Percentiles rank a stretch among this genome's conserved stretches.
phyloP scores from a whole-genome alignment of 2,329 filamentous ascomycete species.

The Talaromyces pinophilus region DNA sequence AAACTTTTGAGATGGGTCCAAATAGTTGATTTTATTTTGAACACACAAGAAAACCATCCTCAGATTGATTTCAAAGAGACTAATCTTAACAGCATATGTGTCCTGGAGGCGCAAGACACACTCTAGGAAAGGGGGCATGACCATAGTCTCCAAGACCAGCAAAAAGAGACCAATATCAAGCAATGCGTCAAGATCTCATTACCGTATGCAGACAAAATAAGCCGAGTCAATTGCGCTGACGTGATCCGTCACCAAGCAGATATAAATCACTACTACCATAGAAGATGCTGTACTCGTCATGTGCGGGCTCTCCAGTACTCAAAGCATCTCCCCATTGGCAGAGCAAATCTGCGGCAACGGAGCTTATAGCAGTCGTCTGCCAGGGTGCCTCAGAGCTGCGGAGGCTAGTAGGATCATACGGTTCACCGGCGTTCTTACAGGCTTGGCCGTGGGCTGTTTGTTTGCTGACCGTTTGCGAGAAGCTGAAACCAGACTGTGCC shows the following conservation, averaged over 20 bases:
- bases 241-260: constrained; percentile 37
- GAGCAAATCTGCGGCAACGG: constrained; percentile 40
- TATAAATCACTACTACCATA: constrained; percentile 36
- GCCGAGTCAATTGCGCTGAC: constrained; percentile 21
- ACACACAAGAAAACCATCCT: not conserved
- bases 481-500: constrained; percentile 51
- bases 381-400: constrained; percentile 35
- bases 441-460: constrained; percentile 51
- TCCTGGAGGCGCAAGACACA: not conserved
- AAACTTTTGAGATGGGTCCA: not conserved
- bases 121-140: not conserved
- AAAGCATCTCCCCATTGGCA: constrained; percentile 42
- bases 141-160: not conserved
- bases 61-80: not conserved
- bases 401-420: constrained; percentile 38
- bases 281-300: constrained; percentile 38
- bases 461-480: constrained; percentile 39
- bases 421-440: constrained; percentile 41
- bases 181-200: not conserved
- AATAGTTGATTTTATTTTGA: not conserved
- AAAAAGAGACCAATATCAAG: not conserved
- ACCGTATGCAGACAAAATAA: not conserved
- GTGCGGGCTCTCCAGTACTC: constrained; percentile 31
- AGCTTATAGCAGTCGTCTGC: constrained; percentile 39
- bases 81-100: not conserved